Conservation (phyloP, 106 monocot species). For the Dendrobium nobile region DNA sequence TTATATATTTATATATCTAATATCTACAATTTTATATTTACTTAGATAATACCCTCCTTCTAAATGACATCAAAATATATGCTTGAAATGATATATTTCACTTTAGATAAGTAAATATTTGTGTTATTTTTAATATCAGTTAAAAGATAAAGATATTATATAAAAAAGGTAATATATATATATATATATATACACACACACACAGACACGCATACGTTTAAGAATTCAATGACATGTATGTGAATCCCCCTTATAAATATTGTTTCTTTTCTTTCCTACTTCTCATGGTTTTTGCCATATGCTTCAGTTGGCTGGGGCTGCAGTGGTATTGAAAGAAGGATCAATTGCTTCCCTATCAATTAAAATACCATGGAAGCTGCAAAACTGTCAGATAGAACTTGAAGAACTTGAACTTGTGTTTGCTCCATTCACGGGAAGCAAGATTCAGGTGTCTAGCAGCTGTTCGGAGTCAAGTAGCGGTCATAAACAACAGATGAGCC, state of each 20-base stretch:
- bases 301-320: constrained; percentile 54
- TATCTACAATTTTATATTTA: no score
- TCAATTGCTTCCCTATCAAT: constrained; percentile 76
- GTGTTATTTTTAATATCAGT: no score
- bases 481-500: constrained; percentile 12
- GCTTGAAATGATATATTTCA: no score
- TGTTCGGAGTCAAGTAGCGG: constrained; percentile 11
- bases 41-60: no score
- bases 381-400: constrained; percentile 84
- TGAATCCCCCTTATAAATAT: neutral
- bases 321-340: constrained; percentile 83
- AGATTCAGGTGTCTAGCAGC: constrained; percentile 10
- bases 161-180: neutral
- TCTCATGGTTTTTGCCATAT: constrained; percentile 8
- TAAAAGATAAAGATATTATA: no score
- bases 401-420: constrained; percentile 86
- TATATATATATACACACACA: no score
- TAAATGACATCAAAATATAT: no score
- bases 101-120: no score
- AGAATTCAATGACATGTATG: no score
- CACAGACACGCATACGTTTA: no score
- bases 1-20: no score
- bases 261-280: neutral
- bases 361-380: constrained; percentile 68
- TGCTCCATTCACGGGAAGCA: constrained; percentile 35